These are phyloP conservation scores for Calamus simplicifolius DNA, from an alignment of 176 grass and related monocot species.

Conservation along the genomic window DNA sequence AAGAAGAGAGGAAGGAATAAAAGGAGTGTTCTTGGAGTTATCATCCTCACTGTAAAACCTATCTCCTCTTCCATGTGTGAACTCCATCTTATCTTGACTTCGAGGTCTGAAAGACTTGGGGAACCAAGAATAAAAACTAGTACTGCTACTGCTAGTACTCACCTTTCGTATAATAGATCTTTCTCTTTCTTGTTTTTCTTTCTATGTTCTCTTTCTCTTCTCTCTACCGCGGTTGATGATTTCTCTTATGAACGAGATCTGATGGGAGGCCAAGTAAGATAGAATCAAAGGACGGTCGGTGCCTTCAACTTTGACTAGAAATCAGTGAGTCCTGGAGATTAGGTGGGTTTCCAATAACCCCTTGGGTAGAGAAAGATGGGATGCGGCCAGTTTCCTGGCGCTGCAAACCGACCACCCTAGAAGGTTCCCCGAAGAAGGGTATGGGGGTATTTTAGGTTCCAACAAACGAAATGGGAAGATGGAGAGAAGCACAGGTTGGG, in stretches of 20 bases:
- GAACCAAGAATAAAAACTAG: no score
- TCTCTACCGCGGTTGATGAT: no score
- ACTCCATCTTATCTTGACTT: slow-evolving; percentile 19
- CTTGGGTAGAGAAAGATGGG: slow-evolving; percentile 12
- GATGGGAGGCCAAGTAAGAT: not conserved
- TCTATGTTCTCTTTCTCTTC: no score
- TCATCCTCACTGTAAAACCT: slow-evolving; percentile 19
- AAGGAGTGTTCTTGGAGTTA: slow-evolving; percentile 1
- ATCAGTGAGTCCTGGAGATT: slow-evolving; percentile 1
- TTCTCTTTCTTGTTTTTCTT: no score
- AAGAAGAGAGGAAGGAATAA: slow-evolving; percentile 6
- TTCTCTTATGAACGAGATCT: no score
- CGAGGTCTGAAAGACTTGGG: no score
- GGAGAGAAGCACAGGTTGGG: slow-evolving; percentile 14
- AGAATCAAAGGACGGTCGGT: slow-evolving; percentile 2
- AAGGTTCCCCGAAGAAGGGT: slow-evolving; percentile 1
- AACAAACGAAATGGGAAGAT: slow-evolving; percentile 7
- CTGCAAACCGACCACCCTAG: slow-evolving; percentile 4
- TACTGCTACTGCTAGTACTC: no score
- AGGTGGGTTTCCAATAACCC: slow-evolving; percentile 7
- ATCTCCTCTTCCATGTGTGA: slow-evolving; percentile 24
- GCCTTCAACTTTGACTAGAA: slow-evolving; percentile 8
- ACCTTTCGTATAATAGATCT: no score
- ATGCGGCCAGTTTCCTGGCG: not conserved
- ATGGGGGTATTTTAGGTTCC: slow-evolving; percentile 9